These are phyloP conservation scores for Saxophila tyrrhenica DNA, from an alignment of 495 filamentous ascomycete species.

Conservation along the genomic window DNA sequence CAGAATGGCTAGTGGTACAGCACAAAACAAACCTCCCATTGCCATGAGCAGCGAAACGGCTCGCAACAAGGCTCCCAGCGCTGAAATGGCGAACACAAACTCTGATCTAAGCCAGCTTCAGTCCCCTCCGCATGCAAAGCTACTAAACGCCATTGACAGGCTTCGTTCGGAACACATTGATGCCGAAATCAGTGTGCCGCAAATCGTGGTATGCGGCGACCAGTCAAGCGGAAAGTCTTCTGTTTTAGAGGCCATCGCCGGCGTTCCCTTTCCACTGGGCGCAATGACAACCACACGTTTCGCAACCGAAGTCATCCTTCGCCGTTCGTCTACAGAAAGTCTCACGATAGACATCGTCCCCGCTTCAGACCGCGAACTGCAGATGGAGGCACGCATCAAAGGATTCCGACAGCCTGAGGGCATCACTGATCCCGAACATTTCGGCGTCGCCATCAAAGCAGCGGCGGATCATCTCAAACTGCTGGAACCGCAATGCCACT, in stretches of 20 bases:
- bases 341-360: conserved; percentile 2
- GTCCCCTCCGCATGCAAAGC: neutral
- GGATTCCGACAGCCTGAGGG: conserved; percentile 15
- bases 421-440: neutral
- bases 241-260: conserved; percentile 25
- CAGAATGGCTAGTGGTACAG: no score
- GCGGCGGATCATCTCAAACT: neutral
- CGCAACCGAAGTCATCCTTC: conserved; percentile 47
- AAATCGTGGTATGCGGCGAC: conserved; percentile 21
- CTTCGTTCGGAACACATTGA: conserved; percentile 8
- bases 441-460: neutral
- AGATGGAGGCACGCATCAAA: conserved; percentile 22
- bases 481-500: conserved; percentile 7
- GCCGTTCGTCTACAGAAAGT: conserved; percentile 19
- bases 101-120: neutral
- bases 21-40: no score
- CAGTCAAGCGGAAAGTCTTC: conserved; percentile 22
- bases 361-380: conserved; percentile 7
- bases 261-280: conserved; percentile 32
- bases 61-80: no score
- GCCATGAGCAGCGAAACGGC: no score
- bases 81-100: no score
- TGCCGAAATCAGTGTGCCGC: conserved; percentile 9
- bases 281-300: conserved; percentile 46
- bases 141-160: conserved; percentile 10